Percentiles rank a stretch among this genome's conserved stretches.
Evolutionary conservation across 441 rosid genomes (phyloP).

Genomic region (Biscutella laevigata): DNA sequence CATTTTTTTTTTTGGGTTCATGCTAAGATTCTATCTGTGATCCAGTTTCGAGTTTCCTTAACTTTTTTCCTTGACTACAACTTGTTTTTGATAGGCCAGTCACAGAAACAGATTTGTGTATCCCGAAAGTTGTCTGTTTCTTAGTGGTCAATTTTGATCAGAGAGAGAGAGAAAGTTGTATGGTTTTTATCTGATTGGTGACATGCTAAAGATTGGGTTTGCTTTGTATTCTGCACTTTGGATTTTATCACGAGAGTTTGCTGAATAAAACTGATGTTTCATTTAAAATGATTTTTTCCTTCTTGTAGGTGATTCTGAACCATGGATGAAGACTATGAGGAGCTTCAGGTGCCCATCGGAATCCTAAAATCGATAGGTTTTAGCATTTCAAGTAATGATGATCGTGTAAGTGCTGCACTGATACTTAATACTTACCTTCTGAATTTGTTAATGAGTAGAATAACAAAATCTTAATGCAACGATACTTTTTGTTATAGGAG

Average conservation of each 20-base stretch:
- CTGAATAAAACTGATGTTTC: not conserved
- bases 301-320: slow-evolving; percentile 16
- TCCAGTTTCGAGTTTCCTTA: not conserved
- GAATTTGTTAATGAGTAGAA: not conserved
- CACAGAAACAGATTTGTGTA: not conserved
- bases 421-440: not conserved
- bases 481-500: slow-evolving; percentile 39
- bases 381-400: slow-evolving; percentile 44
- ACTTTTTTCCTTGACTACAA: not conserved
- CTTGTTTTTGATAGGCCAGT: slow-evolving; percentile 17
- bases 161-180: slow-evolving; percentile 3
- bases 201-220: slow-evolving; percentile 1
- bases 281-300: not conserved
- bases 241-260: not conserved
- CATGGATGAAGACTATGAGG: slow-evolving; percentile 45
- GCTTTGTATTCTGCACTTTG: not conserved
- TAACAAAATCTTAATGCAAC: not conserved
- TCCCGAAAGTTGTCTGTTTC: slow-evolving; percentile 11
- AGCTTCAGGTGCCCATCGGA: slow-evolving; percentile 43
- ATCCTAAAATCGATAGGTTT: slow-evolving; percentile 40
- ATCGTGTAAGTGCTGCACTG: slow-evolving; percentile 39
- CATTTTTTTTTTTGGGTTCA: slow-evolving; percentile 3
- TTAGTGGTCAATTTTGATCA: slow-evolving; percentile 5
- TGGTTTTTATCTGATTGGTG: not conserved
- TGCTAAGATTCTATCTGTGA: slow-evolving; percentile 10